Conservation (phyloP, 805 yeast species). For the Yamadazyma paraphyllophila region DNA sequence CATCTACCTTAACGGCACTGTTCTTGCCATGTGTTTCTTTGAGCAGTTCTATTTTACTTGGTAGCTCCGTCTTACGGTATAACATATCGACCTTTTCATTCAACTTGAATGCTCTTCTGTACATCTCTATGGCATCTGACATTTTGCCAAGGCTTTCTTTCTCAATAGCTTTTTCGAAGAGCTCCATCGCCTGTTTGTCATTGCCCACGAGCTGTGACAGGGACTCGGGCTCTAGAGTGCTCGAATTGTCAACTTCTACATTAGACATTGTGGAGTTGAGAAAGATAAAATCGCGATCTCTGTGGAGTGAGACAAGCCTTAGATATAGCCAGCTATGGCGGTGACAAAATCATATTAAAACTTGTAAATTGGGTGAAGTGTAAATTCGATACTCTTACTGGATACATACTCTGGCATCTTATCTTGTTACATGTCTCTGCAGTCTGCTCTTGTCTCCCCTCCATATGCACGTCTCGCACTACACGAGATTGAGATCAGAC, state of each 20-base stretch:
- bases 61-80: constrained; percentile 57
- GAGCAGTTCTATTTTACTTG: constrained; percentile 33
- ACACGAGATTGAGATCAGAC: constrained; percentile 2
- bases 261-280: background rate
- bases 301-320: no score
- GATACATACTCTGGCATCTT: no score
- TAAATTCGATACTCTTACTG: no score
- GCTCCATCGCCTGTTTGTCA: constrained; percentile 50
- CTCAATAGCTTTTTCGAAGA: constrained; percentile 68
- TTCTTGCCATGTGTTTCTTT: constrained; percentile 28
- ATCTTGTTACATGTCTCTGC: no score
- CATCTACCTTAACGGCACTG: constrained; percentile 31
- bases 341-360: no score
- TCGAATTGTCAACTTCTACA: background rate
- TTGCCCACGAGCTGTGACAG: constrained; percentile 1
- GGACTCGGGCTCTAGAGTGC: background rate
- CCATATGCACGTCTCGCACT: background rate
- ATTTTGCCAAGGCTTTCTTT: constrained; percentile 72
- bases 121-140: constrained; percentile 76
- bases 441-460: background rate
- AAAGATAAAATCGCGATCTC: no score
- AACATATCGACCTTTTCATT: constrained; percentile 60
- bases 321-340: no score
- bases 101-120: constrained; percentile 67
- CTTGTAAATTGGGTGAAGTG: no score